Base-by-base conservation (phyloP, 2,329 filamentous ascomycete species). In the Calonectria crousiana region DNA sequence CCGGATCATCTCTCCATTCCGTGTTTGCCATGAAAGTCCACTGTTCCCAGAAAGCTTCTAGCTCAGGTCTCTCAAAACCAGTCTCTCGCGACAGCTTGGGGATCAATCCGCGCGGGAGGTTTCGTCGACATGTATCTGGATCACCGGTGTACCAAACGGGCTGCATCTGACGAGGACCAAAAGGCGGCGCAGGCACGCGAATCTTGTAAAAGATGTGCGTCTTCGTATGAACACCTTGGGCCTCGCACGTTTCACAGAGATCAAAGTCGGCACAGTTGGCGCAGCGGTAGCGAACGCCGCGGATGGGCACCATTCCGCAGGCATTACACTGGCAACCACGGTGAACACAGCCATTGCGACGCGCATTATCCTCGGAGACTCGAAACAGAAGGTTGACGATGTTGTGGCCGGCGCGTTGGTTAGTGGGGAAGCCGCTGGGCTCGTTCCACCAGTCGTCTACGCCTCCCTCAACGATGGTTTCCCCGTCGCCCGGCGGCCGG, bases 131-230 rank as follows among this genome's bases (percentile, higher is more conserved):
- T 76, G 91, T 91, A 75, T 94, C 91, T 13, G 96, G 95, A 80
- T 97, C 95, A 53, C 96, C 96, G 1, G 95, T 94, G 83, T 98
- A 98, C 92, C 94, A 97, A 2, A 95, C 92, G 9, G 94, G 93
- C 79, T 95, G 93, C 81, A 93, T 94, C 83, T 96, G 93, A 67
- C 95, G 92, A 2, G 94, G 93, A 4, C 94, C 94, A 71, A 98
- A 92, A 36, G 95, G 94, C 0, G 96, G 95, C 1, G 95, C 94
- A 1, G 97, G 97, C 14, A 98, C 93, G 70, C 93, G 93, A 81
- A 99, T 94, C 84, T 98, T 98, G 89, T 97, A 98, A 85, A 99
- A 98, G 58, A 98, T 91, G 84, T 99, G 97, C 1, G 95, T 98
- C 84, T 96, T 97, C 81, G 91, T 92, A 82, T 98, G 96, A 2